Evolutionary conservation across 768 basidiomycete genomes (phyloP).

Genomic region (Boletus vermiculosoides): DNA sequence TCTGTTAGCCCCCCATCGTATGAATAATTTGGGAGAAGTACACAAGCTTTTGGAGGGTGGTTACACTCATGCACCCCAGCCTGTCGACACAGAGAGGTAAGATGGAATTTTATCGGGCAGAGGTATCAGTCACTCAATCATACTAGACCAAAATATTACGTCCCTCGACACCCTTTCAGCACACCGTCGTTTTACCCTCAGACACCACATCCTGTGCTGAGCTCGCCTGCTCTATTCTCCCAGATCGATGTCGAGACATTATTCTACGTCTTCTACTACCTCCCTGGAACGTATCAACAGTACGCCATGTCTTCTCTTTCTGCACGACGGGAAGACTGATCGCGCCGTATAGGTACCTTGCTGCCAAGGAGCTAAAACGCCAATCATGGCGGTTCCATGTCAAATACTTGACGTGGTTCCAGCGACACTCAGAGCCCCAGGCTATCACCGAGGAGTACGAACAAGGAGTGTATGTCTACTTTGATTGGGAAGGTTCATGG

Average conservation of each 20-base stretch:
- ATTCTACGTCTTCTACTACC: conserved; percentile 98
- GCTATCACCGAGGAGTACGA: conserved; percentile 99
- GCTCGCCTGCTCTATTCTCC: conserved; percentile 79
- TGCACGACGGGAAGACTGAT: conserved; percentile 1
- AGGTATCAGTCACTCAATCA: conserved; percentile 7
- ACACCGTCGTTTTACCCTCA: conserved; percentile 97
- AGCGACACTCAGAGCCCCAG: conserved; percentile 95
- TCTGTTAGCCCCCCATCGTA: conserved; percentile 65
- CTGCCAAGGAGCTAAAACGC: conserved; percentile 94
- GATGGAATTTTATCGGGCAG: conserved; percentile 29
- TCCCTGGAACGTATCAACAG: conserved; percentile 98
- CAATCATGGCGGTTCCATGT: conserved; percentile 99
- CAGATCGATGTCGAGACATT: conserved; percentile 96
- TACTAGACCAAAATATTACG: conserved; percentile 93
- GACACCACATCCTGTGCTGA: conserved; percentile 74
- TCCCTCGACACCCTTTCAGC: conserved; percentile 86
- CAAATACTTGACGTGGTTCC: conserved; percentile 99
- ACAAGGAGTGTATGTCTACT: conserved; percentile 98
- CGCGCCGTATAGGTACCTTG: conserved; percentile 65
- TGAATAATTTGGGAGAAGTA: conserved; percentile 85
- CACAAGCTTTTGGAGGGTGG: conserved; percentile 94
- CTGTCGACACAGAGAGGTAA: conserved; percentile 95
- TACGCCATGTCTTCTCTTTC: conserved; percentile 29
- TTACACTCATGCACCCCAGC: conserved; percentile 83
- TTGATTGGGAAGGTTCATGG: conserved; percentile 99